Percentiles rank a stretch among this genome's conserved stretches.
These are phyloP conservation scores for Ephemerocybe angulata DNA, from an alignment of 768 basidiomycete species.

Conservation along the genomic window DNA sequence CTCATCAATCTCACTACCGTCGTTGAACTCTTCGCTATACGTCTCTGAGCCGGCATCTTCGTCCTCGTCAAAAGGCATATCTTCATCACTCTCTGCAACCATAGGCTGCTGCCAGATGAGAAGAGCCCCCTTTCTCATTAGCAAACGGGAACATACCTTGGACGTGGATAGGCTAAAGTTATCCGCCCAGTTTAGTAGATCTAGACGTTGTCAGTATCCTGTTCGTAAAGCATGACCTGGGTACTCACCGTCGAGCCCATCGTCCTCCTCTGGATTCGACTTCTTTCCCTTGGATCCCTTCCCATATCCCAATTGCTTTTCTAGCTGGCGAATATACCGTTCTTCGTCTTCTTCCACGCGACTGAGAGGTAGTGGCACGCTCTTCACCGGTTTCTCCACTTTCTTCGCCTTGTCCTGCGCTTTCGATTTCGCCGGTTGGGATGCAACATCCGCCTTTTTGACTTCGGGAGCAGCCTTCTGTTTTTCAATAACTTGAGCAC, in stretches of 20 bases:
- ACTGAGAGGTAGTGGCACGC: slow-evolving; percentile 1
- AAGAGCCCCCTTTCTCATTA: too few species aligned
- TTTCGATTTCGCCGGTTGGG: slow-evolving; percentile 1
- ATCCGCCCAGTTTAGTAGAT: slow-evolving; percentile 52
- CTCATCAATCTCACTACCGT: slow-evolving; percentile 6
- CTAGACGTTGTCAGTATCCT: slow-evolving; percentile 28
- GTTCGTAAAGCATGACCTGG: too few species aligned
- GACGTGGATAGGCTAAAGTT: slow-evolving; percentile 24
- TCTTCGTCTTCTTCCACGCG: slow-evolving; percentile 64
- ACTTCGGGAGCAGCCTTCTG: background rate
- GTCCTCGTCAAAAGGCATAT: slow-evolving; percentile 12
- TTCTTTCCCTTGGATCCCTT: slow-evolving; percentile 41
- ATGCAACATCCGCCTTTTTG: background rate
- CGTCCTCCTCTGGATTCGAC: slow-evolving; percentile 56
- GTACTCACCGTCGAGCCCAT: slow-evolving; percentile 83
- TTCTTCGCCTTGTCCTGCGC: background rate
- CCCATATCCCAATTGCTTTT: slow-evolving; percentile 65
- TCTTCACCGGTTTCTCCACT: slow-evolving; percentile 7
- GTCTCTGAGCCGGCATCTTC: slow-evolving; percentile 22
- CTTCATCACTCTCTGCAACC: slow-evolving; percentile 3
- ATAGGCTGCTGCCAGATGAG: too few species aligned
- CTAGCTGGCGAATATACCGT: slow-evolving; percentile 79
- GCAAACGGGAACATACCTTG: slow-evolving; percentile 12
- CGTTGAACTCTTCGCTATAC: slow-evolving; percentile 13
- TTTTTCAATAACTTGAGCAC: background rate